phyloP scores from a whole-genome alignment of 768 basidiomycete species.

The Naganishia randhawae region DNA sequence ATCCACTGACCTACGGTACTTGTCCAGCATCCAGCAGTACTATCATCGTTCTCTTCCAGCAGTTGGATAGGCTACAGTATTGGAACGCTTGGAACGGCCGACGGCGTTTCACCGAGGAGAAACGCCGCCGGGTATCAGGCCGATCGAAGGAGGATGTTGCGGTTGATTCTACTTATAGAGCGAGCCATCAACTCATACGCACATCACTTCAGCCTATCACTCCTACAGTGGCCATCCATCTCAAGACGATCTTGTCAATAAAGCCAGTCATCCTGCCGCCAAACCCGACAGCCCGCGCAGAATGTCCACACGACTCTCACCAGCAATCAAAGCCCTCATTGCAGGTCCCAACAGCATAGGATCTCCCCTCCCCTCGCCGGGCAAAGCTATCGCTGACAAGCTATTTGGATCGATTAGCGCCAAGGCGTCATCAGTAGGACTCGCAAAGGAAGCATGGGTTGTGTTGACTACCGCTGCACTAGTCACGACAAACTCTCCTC shows the following conservation, averaged over 20 bases:
- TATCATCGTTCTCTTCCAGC: no score
- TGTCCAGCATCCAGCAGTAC: no score
- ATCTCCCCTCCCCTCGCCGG: constrained; percentile 65
- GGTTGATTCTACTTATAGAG: not conserved
- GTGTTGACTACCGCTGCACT: constrained; percentile 70
- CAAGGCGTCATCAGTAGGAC: constrained; percentile 29
- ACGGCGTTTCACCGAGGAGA: no score
- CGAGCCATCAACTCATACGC: not conserved
- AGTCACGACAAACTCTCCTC: constrained; percentile 74
- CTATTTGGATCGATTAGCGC: constrained; percentile 40
- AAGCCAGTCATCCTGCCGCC: no score
- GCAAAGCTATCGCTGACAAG: constrained; percentile 57
- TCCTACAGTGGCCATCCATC: no score
- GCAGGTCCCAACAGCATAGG: constrained; percentile 47
- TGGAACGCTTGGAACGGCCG: no score
- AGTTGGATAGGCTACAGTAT: no score
- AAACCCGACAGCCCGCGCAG: constrained; percentile 10
- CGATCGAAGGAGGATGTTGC: not conserved
- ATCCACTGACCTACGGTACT: no score
- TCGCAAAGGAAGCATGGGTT: constrained; percentile 35
- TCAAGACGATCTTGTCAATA: no score
- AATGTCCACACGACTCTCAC: constrained; percentile 54
- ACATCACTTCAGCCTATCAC: no score
- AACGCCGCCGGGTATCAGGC: not conserved
- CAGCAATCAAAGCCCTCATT: constrained; percentile 59